Base-by-base conservation (phyloP, 2,329 filamentous ascomycete genomes). In the Talaromyces sp. region DNA sequence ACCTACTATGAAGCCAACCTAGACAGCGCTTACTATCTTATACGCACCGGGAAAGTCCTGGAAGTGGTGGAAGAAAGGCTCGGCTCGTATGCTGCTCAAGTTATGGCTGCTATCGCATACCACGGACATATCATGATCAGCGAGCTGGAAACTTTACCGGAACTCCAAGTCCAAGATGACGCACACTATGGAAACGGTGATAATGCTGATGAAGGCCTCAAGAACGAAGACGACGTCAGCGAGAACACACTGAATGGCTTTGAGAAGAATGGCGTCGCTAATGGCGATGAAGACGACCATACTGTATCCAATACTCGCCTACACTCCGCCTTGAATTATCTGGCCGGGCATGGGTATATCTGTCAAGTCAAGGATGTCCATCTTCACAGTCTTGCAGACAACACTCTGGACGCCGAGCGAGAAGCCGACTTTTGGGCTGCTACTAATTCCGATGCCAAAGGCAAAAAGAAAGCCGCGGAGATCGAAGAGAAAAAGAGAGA, bases 1-100 rank as follows among this genome's bases (percentile, higher is more conserved):
- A 90, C 90, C 27, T 88, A 87, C 74, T 99, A 98, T 79, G 91
- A 97, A 75, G 90, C 92, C 66, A 93, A 97, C 72, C 83, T 89
- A 74, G 83, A 88, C 69, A 87, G 89, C 67, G 91, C 92, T 68
- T 98, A 98, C 79, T 89, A 89, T 70, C 83, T 97, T 50, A 83
- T 93, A 43, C 90, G 95, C 65, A 86, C 87, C 3, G 93, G 92
- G 50, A 95, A 92, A 78, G 90, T 97, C 45, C 80, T 95, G 33
- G 86, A 93, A 68, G 82, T 92, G 66, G 85, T 95, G 50, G 88
- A 92, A 69, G 85, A 84, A 39, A 86, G 89, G 70, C 89, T 92
- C 74, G 94, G 93, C 19, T 80, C 83, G n/a, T 85, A 88, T 67
- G 92, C 92, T 35, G 87, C 88, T 64, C 87, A 89, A 67, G 83